Percentiles rank a stretch among this genome's conserved stretches.
These are phyloP conservation scores for Aspergillus melleus DNA, from an alignment of 2,329 filamentous ascomycete species.

Conservation along the genomic window DNA sequence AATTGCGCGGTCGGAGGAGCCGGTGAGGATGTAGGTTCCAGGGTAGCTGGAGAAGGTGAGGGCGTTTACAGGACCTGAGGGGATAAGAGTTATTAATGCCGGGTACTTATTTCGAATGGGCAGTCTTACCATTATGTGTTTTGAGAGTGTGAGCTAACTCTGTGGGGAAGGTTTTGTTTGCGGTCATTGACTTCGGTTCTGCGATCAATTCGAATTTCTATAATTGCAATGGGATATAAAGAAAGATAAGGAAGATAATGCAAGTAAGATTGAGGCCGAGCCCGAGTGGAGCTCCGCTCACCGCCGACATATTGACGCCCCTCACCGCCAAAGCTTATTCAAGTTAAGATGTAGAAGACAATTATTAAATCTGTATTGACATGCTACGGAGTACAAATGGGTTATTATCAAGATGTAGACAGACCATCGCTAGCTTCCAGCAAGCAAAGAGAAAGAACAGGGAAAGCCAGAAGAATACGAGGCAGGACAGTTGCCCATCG, in stretches of 20 bases:
- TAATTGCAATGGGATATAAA: background rate
- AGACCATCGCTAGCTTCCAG: slow-evolving; percentile 45
- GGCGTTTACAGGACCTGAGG: slow-evolving; percentile 67
- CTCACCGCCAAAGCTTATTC: background rate
- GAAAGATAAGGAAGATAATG: too few species aligned
- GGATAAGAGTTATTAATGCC: background rate
- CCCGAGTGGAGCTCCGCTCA: background rate
- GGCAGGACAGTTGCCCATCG: slow-evolving; percentile 17
- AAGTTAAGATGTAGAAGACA: slow-evolving; percentile 4
- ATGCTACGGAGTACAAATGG: slow-evolving; percentile 41
- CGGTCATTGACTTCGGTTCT: slow-evolving; percentile 24
- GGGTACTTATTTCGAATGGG: background rate
- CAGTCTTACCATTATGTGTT: slow-evolving; percentile 43
- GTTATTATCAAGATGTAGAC: slow-evolving; percentile 44
- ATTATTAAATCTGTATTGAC: slow-evolving; percentile 42
- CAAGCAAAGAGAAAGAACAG: slow-evolving; percentile 36
- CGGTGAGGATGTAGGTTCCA: slow-evolving; percentile 78
- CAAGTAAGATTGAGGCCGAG: background rate
- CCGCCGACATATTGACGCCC: slow-evolving; percentile 4
- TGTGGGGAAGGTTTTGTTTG: slow-evolving; percentile 37
- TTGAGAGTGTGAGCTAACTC: slow-evolving; percentile 44
- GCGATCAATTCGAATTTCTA: background rate
- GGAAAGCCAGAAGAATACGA: slow-evolving; percentile 31
- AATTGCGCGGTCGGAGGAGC: slow-evolving; percentile 79
- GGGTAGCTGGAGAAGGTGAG: slow-evolving; percentile 71